A percentile compares a stretch with the other conserved stretches of the same genome.
These are phyloP conservation scores for Solanum rostratum DNA, from an alignment of 257 asterid genomes.

Conservation along the genomic window DNA sequence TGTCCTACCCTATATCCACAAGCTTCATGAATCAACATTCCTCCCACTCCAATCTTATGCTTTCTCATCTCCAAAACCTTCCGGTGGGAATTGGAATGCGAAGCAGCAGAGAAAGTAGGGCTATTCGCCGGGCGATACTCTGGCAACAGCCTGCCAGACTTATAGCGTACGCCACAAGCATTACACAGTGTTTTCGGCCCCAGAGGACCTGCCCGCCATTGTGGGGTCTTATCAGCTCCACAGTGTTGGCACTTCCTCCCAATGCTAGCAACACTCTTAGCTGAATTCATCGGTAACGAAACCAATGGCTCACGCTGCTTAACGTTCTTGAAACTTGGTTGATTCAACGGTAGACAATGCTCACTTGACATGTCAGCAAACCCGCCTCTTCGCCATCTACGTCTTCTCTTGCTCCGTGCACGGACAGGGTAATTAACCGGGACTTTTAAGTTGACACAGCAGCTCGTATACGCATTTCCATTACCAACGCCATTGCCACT, in stretches of 20 bases:
- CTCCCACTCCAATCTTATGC: conserved; percentile 40
- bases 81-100: conserved; percentile 83
- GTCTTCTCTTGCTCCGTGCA: conserved; percentile 42
- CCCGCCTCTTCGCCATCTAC: conserved; percentile 15
- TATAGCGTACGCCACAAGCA: conserved; percentile 86
- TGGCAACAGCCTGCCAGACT: conserved; percentile 77
- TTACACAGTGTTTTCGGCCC: conserved; percentile 85
- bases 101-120: conserved; percentile 47
- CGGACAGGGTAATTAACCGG: conserved; percentile 50
- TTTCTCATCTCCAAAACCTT: conserved; percentile 82
- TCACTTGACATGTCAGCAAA: conserved; percentile 13
- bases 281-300: conserved; percentile 3
- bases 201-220: conserved; percentile 88
- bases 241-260: conserved; percentile 81
- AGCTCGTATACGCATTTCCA: conserved; percentile 31
- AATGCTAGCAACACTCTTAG: conserved; percentile 13
- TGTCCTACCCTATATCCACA: conserved; percentile 55
- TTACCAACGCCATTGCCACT: conserved; percentile 17
- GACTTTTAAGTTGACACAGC: conserved; percentile 40
- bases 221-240: conserved; percentile 77
- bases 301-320: conserved; percentile 20
- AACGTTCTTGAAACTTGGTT: conserved; percentile 12
- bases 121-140: conserved; percentile 90
- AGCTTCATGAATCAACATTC: conserved; percentile 22
- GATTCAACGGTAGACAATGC: conserved; percentile 19